Evolutionary conservation across 2,329 filamentous ascomycete genomes (phyloP), one percentile per base, ranked within the genome.

Genomic region (Westerdykella sp.): DNA sequence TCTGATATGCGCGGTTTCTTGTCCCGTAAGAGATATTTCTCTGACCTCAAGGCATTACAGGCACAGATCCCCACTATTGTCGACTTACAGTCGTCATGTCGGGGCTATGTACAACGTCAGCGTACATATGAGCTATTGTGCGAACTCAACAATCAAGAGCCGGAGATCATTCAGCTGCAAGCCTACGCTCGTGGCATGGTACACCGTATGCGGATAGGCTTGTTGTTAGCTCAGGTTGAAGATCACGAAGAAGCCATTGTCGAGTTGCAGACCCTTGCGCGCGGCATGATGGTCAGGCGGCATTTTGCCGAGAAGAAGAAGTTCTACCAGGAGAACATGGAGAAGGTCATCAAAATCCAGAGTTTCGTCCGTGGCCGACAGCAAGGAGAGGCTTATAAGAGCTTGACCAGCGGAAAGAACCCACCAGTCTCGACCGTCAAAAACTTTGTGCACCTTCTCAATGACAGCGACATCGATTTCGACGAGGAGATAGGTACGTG

Each of bases 401-500:
- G 87, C 63, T 76, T 98, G 51, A 97, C 90, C 2, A 90, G 83
- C 25, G 94, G 93, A 47, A 96, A 95, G 71, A 97, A 97, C 62
- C 93, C 93, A 18, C 93, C 93, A 0, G 89, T 98, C 46, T 88
- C 88, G 32, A 95, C 94, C 0, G 87, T 98, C 62, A 96, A 97
- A 73, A 94, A 94, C 63, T 98, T 98, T 64, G 89, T 98, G 2
- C 93, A 98, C 66, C 76, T 98, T 31, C 81, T 98, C 44, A 98
- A 97, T 59, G 93, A 98, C 68, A 97, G 89, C 59, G 91, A 96
- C 61, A 95, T 98, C 58, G 93, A 98, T 64, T 98, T 98, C 69
- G 95, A 98, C 62, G 91, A 97, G 65, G 93, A 98, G 65, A 84
- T 98, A 40, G 69, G 68, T 70, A 62, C 52, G 65, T 48, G n/a